Evolutionary conservation across 2,329 filamentous ascomycete species (phyloP).

Genomic region (Aquanectria penicillioides): DNA sequence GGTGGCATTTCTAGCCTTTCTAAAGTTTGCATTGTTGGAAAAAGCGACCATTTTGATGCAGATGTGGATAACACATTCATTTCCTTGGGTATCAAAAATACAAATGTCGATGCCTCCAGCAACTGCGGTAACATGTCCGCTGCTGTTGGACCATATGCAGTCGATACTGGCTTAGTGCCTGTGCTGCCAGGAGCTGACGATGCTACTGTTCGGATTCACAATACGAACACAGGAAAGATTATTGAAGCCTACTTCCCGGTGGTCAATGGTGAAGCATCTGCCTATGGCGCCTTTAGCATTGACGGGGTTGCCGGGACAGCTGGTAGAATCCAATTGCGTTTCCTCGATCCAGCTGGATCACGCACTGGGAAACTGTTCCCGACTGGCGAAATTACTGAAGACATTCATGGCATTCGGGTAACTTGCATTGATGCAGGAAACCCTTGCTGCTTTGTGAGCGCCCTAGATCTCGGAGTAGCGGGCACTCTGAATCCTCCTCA

Average conservation of each 20-base stretch:
- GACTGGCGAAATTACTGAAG: slow-evolving; percentile 63
- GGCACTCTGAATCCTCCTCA: slow-evolving; percentile 62
- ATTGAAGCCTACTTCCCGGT: slow-evolving; percentile 65
- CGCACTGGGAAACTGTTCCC: slow-evolving; percentile 58
- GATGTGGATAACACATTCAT: slow-evolving; percentile 66
- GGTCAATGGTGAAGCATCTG: slow-evolving; percentile 42
- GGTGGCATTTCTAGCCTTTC: slow-evolving; percentile 72
- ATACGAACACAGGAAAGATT: slow-evolving; percentile 73
- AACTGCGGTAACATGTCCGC: slow-evolving; percentile 77
- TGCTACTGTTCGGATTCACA: slow-evolving; percentile 66
- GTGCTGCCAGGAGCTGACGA: slow-evolving; percentile 43
- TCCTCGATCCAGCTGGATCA: slow-evolving; percentile 67
- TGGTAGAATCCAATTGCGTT: slow-evolving; percentile 65
- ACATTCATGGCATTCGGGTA: slow-evolving; percentile 55
- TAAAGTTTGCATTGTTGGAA: slow-evolving; percentile 73
- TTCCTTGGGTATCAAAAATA: slow-evolving; percentile 68
- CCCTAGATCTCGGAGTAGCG: slow-evolving; percentile 60
- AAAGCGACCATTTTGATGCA: slow-evolving; percentile 45
- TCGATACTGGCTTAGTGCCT: slow-evolving; percentile 62
- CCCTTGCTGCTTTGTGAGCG: slow-evolving; percentile 66
- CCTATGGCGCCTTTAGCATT: slow-evolving; percentile 64
- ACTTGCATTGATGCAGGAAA: slow-evolving; percentile 69
- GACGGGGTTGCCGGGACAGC: slow-evolving; percentile 69
- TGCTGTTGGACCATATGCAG: slow-evolving; percentile 70
- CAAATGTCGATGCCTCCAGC: slow-evolving; percentile 67